Percentiles rank a stretch among this genome's conserved stretches.
These are phyloP conservation scores for Coniochaeta sp. DNA, from an alignment of 2,329 filamentous ascomycete genomes.

Conservation along the genomic window DNA sequence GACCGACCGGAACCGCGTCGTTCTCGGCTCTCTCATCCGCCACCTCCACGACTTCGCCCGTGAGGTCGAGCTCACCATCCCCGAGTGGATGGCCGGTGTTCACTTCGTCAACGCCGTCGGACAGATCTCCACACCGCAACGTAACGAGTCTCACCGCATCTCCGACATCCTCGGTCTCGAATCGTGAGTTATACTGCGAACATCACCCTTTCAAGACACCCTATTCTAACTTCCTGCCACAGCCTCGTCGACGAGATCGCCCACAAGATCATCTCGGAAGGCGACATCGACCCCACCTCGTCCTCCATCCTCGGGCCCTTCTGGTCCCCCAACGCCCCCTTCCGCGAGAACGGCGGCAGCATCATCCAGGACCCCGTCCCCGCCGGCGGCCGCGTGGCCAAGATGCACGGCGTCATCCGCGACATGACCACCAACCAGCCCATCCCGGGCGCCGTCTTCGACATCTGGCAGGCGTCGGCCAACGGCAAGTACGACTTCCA, in stretches of 20 bases:
- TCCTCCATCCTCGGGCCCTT: constrained; percentile 82
- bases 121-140: constrained; percentile 58
- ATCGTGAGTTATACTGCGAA: constrained; percentile 35
- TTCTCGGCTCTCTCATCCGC: constrained; percentile 61
- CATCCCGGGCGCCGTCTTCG: constrained; percentile 58
- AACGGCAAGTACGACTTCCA: constrained; percentile 64
- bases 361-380: constrained; percentile 51
- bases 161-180: constrained; percentile 71
- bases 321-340: constrained; percentile 67
- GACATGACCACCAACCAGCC: constrained; percentile 55
- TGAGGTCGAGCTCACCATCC: constrained; percentile 71
- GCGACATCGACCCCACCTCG: constrained; percentile 52
- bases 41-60: constrained; percentile 79
- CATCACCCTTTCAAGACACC: neutral
- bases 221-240: neutral
- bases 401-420: constrained; percentile 57
- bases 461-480: constrained; percentile 74
- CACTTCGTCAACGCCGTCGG: constrained; percentile 58
- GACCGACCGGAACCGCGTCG: constrained; percentile 57
- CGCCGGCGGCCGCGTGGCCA: constrained; percentile 42
- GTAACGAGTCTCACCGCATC: constrained; percentile 69
- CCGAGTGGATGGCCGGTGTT: constrained; percentile 67
- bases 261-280: constrained; percentile 49
- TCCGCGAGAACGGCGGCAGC: constrained; percentile 60
- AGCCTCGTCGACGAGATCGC: constrained; percentile 75